A percentile compares a stretch with the other conserved stretches of the same genome.
phyloP scores from a whole-genome alignment of 2,329 filamentous ascomycete genomes.

The Cryphonectria japonica region DNA sequence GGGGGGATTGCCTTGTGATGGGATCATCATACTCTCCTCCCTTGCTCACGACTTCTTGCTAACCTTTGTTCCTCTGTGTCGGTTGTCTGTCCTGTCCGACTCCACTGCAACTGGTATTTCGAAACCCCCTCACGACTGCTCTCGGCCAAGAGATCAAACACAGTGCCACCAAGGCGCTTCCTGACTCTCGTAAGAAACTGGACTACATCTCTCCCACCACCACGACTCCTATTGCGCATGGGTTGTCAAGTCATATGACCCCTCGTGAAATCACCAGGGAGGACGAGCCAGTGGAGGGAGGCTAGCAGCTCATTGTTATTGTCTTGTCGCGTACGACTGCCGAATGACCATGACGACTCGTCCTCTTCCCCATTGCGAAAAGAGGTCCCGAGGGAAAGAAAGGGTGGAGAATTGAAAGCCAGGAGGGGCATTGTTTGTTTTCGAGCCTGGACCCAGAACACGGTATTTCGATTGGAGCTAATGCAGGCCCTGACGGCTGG shows the following conservation, averaged over 20 bases:
- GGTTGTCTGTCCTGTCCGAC: slow-evolving; percentile 12
- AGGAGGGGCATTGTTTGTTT: slow-evolving; percentile 27
- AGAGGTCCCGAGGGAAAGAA: neutral
- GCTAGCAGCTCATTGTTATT: slow-evolving; percentile 18
- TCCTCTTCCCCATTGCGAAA: neutral
- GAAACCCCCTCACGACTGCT: slow-evolving; percentile 9
- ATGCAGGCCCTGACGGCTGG: slow-evolving; percentile 18
- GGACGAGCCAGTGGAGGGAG: neutral
- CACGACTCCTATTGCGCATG: neutral
- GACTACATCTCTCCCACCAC: neutral
- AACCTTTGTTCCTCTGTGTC: neutral
- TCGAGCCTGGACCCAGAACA: slow-evolving; percentile 9
- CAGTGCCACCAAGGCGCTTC: slow-evolving; percentile 13
- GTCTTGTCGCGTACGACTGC: slow-evolving; percentile 22
- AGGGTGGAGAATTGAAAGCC: slow-evolving; percentile 3
- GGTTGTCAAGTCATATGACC: slow-evolving; percentile 9
- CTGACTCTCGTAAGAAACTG: neutral
- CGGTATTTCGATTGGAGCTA: slow-evolving; percentile 16
- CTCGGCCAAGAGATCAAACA: slow-evolving; percentile 12
- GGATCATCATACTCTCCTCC: neutral
- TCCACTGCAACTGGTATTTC: neutral
- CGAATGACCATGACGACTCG: neutral
- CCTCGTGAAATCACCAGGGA: neutral
- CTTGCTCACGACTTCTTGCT: neutral
- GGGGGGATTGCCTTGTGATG: neutral